A percentile compares a stretch with the other conserved stretches of the same genome.
phyloP scores from a whole-genome alignment of 2,329 filamentous ascomycete genomes.

The Verticillium longisporum region DNA sequence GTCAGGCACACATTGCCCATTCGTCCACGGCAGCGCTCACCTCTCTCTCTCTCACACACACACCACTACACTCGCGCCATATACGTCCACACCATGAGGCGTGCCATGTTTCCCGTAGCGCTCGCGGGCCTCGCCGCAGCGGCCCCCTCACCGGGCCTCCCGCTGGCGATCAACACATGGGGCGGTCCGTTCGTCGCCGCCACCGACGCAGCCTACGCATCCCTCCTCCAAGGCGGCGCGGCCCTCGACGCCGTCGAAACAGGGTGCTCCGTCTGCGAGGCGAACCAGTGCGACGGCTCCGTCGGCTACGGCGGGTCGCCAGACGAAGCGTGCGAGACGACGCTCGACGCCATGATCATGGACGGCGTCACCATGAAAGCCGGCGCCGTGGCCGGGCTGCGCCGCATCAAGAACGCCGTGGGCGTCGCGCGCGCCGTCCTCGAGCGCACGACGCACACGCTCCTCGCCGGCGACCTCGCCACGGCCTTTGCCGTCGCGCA shows the following conservation, averaged over 20 bases:
- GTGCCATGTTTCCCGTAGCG: background rate
- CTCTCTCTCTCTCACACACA: background rate
- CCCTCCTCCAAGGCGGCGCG: conserved; percentile 23
- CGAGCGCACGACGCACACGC: conserved; percentile 42
- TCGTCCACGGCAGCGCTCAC: too few relatives aligned
- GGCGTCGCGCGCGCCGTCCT: conserved; percentile 43
- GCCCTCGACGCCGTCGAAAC: conserved; percentile 44
- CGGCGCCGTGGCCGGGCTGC: conserved; percentile 44
- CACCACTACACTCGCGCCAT: background rate
- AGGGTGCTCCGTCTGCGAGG: conserved; percentile 46
- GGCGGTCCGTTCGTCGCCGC: conserved; percentile 43
- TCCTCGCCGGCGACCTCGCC: conserved; percentile 45
- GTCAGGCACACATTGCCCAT: background rate
- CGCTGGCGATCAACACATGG: conserved; percentile 50
- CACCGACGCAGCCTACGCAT: conserved; percentile 41
- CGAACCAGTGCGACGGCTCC: conserved; percentile 44
- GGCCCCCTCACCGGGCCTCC: conserved; percentile 30
- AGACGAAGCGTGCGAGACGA: conserved; percentile 50
- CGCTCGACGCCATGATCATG: conserved; percentile 53
- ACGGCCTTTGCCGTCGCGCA: conserved; percentile 45
- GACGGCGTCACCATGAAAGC: conserved; percentile 46
- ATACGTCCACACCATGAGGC: too few relatives aligned
- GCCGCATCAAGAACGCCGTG: conserved; percentile 40
- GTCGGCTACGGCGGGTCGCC: conserved; percentile 50
- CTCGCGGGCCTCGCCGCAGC: conserved; percentile 5